phyloP scores from a whole-genome alignment of 2,329 filamentous ascomycete species.

The Graphilbum ipis-grandicollis region DNA sequence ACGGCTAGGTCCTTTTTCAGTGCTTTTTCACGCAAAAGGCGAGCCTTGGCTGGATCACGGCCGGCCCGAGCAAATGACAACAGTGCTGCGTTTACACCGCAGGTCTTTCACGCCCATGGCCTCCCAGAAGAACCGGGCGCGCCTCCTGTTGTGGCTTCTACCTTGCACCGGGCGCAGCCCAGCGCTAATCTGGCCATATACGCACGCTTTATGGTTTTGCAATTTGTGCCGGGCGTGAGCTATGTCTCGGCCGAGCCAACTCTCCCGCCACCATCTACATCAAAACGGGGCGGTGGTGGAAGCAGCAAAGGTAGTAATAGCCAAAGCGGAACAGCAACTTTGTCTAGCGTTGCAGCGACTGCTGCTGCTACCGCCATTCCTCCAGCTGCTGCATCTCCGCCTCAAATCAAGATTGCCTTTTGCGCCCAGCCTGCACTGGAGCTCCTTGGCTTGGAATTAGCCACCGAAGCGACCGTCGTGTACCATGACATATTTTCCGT shows the following conservation, averaged over 20 bases:
- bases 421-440: conserved; percentile 21
- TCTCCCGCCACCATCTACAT: conserved; percentile 5
- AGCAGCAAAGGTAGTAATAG: too few species aligned
- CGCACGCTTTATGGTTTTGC: conserved; percentile 14
- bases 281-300: conserved; percentile 5
- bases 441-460: conserved; percentile 24
- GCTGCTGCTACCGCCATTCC: background rate
- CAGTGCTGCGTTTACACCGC: background rate
- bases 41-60: background rate
- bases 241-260: conserved; percentile 9
- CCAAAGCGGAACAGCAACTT: too few species aligned
- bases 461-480: conserved; percentile 18
- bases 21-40: conserved; percentile 6
- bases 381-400: conserved; percentile 8
- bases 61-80: background rate
- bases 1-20: conserved; percentile 5
- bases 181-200: conserved; percentile 9
- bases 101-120: background rate
- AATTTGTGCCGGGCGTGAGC: conserved; percentile 8
- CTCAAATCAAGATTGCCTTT: conserved; percentile 27
- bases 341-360: background rate
- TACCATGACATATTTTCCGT: conserved; percentile 37
- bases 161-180: background rate
- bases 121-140: background rate
- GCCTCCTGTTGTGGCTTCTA: background rate